Evolutionary conservation across 495 filamentous ascomycete species (phyloP), one percentile per base, ranked within the genome.

Genomic region (Apiosordaria backusii): DNA sequence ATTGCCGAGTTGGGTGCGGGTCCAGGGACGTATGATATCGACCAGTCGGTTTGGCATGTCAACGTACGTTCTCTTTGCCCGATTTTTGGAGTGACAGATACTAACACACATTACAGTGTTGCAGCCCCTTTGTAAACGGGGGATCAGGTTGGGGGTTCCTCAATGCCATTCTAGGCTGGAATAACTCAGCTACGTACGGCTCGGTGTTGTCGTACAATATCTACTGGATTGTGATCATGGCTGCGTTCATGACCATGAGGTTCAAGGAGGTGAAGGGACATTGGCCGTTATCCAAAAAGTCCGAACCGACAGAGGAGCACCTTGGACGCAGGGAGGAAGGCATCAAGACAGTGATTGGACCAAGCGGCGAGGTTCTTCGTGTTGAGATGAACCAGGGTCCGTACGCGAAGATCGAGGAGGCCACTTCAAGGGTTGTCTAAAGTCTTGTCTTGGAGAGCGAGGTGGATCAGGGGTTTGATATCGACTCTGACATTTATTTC

Each of bases 121-220:
- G 92, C 75, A 93, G 84, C 63, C 87, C 92, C 0, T 76, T 81
- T 22, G 58, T 89, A 18, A 87, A 87, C 61, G 90, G 90, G 35
- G 92, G 91, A 19, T 86, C 86, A 55, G 92, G 92, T 24, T 97
- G 93, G 93, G 92, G 92, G 55, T 86, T 97, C 72, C 96, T 97
- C 82, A 96, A 94, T 67, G 87, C 90, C 19, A 77, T 88, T 60
- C 74, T 92, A 9, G 93, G 93, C 23, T 97, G 93, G 93, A 86
- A 87, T 65, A 97, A 97, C 76, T 90, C 90, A 0, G 93, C 92
- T 1, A 94, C 92, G 0, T 92, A 94, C 64, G 91, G 87, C 58
- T 89, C 87, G 0, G 89, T 95, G 50, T 87, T 97, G 65, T 86
- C 89, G 4, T 97, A 97, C 79, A 96, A 97, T 71, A 25, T 96